Percentiles rank a stretch among this genome's conserved stretches.
Conservation (phyloP, 352 stramenopile species). For the Pythium dissotocum region DNA sequence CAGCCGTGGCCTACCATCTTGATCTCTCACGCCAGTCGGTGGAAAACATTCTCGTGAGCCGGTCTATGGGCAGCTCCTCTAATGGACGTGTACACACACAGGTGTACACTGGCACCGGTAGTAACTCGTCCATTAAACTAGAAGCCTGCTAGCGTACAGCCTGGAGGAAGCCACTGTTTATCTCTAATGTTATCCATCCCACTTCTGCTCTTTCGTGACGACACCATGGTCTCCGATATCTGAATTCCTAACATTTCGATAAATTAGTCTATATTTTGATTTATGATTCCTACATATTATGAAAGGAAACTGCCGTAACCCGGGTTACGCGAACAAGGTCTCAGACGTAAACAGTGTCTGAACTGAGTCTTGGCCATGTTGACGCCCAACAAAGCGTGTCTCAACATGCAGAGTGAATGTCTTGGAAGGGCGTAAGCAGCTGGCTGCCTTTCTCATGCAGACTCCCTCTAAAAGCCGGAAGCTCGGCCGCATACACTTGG, state of each 20-base stretch:
- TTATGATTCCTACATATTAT: too few species aligned
- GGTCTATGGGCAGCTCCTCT: background rate
- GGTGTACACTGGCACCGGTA: background rate
- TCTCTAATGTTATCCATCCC: background rate
- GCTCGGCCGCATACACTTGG: background rate
- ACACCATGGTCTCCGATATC: too few species aligned
- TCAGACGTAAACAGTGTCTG: too few species aligned
- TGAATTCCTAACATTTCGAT: too few species aligned
- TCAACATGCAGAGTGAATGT: background rate
- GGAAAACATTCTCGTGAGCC: conserved; percentile 13
- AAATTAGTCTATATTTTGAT: too few species aligned
- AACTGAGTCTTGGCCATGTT: background rate
- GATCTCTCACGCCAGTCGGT: conserved; percentile 18
- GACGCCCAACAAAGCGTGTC: background rate
- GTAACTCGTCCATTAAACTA: conserved; percentile 2
- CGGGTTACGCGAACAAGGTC: too few species aligned
- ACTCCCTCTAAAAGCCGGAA: background rate
- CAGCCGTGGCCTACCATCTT: conserved; percentile 15
- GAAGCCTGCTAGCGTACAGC: conserved; percentile 5
- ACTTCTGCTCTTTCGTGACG: background rate
- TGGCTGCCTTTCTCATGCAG: background rate
- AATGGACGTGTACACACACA: background rate
- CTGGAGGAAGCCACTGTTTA: background rate
- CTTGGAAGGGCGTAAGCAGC: background rate
- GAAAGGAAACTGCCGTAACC: background rate